Evolutionary conservation across 1,284 basidiomycete genomes (phyloP).

Genomic region (Bondarzewia mesenterica): DNA sequence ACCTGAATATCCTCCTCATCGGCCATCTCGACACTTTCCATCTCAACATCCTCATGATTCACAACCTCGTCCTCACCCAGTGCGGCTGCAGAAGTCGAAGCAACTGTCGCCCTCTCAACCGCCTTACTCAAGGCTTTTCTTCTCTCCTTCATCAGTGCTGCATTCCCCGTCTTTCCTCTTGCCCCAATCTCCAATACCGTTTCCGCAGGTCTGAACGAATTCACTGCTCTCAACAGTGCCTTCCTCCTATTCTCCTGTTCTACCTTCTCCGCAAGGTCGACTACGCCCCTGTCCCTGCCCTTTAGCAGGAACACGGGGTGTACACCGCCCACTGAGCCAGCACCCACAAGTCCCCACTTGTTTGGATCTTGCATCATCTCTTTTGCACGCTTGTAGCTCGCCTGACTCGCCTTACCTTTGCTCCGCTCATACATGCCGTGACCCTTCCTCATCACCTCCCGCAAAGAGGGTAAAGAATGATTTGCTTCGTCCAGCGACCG

Average conservation of each 20-base stretch:
- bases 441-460: slow-evolving; percentile 85
- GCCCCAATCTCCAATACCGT: slow-evolving; percentile 90
- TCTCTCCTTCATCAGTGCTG: slow-evolving; percentile 83
- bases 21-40: slow-evolving; percentile 54
- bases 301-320: slow-evolving; percentile 58
- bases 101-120: slow-evolving; percentile 34
- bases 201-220: slow-evolving; percentile 79
- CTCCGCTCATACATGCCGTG: slow-evolving; percentile 94
- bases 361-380: slow-evolving; percentile 66
- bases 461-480: slow-evolving; percentile 63
- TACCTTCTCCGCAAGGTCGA: slow-evolving; percentile 19
- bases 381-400: slow-evolving; percentile 86
- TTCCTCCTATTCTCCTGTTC: slow-evolving; percentile 50
- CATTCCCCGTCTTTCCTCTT: slow-evolving; percentile 51
- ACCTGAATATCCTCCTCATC: slow-evolving; percentile 68
- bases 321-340: slow-evolving; percentile 56
- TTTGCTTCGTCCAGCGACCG: slow-evolving; percentile 60
- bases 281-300: slow-evolving; percentile 15
- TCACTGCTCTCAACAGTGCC: slow-evolving; percentile 68
- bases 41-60: slow-evolving; percentile 24
- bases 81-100: slow-evolving; percentile 23
- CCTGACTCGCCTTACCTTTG: slow-evolving; percentile 81
- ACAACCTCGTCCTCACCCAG: slow-evolving; percentile 31
- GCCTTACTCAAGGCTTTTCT: slow-evolving; percentile 72
- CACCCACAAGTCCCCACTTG: slow-evolving; percentile 59